A percentile compares a stretch with the other conserved stretches of the same genome.
Evolutionary conservation across 768 basidiomycete genomes (phyloP).

Genomic region (Dentipellis fragilis): DNA sequence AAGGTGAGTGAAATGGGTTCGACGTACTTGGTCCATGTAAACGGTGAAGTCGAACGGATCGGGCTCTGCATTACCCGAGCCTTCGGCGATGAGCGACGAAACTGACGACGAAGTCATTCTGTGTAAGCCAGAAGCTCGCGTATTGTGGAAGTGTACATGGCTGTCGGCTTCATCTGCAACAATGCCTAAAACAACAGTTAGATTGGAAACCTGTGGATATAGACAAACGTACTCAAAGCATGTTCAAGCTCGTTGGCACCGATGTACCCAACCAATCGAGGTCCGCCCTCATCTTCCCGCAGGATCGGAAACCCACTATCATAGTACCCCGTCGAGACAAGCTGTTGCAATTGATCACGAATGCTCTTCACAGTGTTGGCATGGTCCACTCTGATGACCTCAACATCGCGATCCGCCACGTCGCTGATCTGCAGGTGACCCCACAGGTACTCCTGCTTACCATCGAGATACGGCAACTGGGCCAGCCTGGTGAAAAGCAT

Average conservation of each 20-base stretch:
- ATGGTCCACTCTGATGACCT: slow-evolving; percentile 61
- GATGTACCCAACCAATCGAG: slow-evolving; percentile 81
- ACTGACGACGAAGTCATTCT: slow-evolving; percentile 43
- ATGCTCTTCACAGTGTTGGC: slow-evolving; percentile 73
- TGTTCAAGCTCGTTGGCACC: slow-evolving; percentile 92
- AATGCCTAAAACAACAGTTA: slow-evolving; percentile 37
- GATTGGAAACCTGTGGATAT: background rate
- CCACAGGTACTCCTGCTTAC: slow-evolving; percentile 87
- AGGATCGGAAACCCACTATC: slow-evolving; percentile 87
- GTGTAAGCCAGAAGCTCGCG: slow-evolving; percentile 26
- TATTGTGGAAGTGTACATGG: slow-evolving; percentile 52
- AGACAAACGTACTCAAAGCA: slow-evolving; percentile 58
- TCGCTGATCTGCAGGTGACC: slow-evolving; percentile 65
- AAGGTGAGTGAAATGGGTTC: background rate
- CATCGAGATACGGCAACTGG: slow-evolving; percentile 87
- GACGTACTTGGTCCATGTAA: slow-evolving; percentile 78
- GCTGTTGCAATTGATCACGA: slow-evolving; percentile 52
- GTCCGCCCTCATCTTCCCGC: slow-evolving; percentile 36
- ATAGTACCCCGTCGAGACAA: slow-evolving; percentile 51
- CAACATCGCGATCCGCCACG: slow-evolving; percentile 63
- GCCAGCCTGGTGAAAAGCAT: slow-evolving; percentile 37
- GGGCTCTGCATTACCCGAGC: slow-evolving; percentile 15
- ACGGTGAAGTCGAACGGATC: slow-evolving; percentile 75
- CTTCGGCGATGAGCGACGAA: slow-evolving; percentile 45
- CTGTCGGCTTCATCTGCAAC: slow-evolving; percentile 68